Base-by-base conservation (phyloP, 2,329 filamentous ascomycete species). In the Phialemonium atrogriseum region DNA sequence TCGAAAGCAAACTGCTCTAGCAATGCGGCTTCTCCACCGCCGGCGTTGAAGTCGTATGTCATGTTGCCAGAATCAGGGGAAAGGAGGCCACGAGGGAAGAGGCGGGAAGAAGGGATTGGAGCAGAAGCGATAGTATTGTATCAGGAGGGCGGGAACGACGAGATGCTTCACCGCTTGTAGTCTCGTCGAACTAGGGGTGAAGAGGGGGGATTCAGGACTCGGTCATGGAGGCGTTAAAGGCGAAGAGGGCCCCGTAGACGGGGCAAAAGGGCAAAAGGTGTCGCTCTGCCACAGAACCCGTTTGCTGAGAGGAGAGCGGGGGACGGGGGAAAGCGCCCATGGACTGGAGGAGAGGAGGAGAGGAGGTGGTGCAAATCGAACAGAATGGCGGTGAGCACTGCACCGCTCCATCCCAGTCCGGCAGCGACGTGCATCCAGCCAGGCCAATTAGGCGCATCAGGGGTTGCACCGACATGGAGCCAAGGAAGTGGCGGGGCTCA, bases 1-100 rank as follows among this genome's bases (percentile, higher is more conserved):
- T 78, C 70, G 59, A 68, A 78, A 46, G 59, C 55, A 44, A 64
- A 67, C 51, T 78, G 62, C 51, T 78, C 73, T 51, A 79, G 52
- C 51, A 79, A 66, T 52, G 64, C 70, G 55, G 48, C 47, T 29
- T 78, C 72, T 56, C 65, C 67, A 57, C 64, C 65, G 52, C 63
- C 62, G 53, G 60, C 51, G 57, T 69, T 69, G 62, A 73, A 79
- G 52, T 77, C 70, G 63, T 71, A 68, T 59, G 66, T 69, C 74
- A 70, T 70, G 54, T 52, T 68, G 50, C 45, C 41, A 48, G 44
- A 43, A 44, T 45, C 47, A 49, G 40, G 43, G 50, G 42, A 52
- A 37, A 34, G 37, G 40, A 38, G 36, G 39, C 28, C 40, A 32
- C 32, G 33, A 50, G 48, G 46, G 47, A 46, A 53, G 47, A 46